Base-by-base conservation (phyloP, 768 basidiomycete species). In the Boletus rufocinnamomeus region DNA sequence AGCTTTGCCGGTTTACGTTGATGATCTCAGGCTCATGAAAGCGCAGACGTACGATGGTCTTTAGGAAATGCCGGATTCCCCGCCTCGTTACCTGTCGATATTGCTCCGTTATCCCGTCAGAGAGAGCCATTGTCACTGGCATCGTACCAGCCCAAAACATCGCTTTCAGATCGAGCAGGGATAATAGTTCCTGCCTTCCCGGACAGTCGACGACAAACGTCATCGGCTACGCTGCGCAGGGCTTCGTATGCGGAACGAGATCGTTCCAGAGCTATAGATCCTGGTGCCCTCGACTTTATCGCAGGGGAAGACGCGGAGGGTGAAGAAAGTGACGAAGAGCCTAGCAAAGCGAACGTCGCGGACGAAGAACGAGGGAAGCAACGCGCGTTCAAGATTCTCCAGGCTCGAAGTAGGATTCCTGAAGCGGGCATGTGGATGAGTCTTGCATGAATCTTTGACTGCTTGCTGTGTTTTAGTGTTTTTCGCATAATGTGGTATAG, bases 351-450 rank as follows among this genome's bases (percentile, higher is more conserved):
- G 1, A 68, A 67, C 17, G 49, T 41, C 16, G 40, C 60, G 9
- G 69, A 69, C 21, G 69, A 67, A 34, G 79, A 76, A 27, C 79
- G 85, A 43, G 83, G 84, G 2, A 77, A 84, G 47, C 79, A 78
- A 60, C 82, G 78, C 47, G 89, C 90, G 2, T 67, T 86, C 61
- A 84, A 79, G 73, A 93, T 93, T 50, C 74, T 92, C 51, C 80
- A 91, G 68, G 83, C 83, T 23, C 80, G 88, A 50, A 87, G 82
- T 62, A 80, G 83, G 70, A 62, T 91, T 27, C 90, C 90, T 2
- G 81, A 80, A 58, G 81, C 80, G 57, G 86, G 89, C 38, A 91
- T 91, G 89, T 92, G 89, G 89, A 80, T 88, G 66, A 92, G 90
- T 76, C 75, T 92, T 65, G 89, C 85, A 40, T 80, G 58, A 69